Conservation (phyloP, 345 rosid species). For the Theobroma cacao region DNA sequence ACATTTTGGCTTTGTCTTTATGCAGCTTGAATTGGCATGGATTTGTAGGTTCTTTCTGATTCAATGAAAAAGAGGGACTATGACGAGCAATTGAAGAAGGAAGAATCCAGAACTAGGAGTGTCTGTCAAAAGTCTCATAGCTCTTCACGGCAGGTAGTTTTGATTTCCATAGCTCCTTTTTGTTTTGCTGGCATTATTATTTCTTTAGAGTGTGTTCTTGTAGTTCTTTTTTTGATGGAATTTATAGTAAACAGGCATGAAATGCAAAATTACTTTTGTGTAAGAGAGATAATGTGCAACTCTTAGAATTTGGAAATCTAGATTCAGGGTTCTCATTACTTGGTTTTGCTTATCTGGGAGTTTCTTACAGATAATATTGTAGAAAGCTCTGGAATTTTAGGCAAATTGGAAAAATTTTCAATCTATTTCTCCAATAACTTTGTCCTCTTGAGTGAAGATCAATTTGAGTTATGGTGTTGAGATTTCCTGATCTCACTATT, state of each 20-base stretch:
- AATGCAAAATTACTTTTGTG: background rate
- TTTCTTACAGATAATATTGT: background rate
- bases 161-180: background rate
- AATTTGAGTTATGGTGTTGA: background rate
- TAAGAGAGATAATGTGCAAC: background rate
- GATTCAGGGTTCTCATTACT: background rate
- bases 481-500: background rate
- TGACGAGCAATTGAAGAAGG: constrained; percentile 85
- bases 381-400: background rate
- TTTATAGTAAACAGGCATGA: background rate
- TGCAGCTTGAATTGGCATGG: constrained; percentile 15
- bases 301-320: background rate
- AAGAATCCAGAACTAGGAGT: constrained; percentile 68
- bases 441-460: background rate
- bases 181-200: background rate
- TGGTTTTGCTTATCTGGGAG: background rate
- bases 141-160: constrained; percentile 62
- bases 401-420: background rate
- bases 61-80: constrained; percentile 80
- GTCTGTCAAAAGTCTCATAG: constrained; percentile 62
- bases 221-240: background rate
- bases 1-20: constrained; percentile 9
- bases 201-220: background rate
- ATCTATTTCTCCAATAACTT: background rate
- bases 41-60: constrained; percentile 84